Percentiles rank a stretch among this genome's conserved stretches.
These are phyloP conservation scores for Kluyveromyces aestuarii DNA, from an alignment of 805 yeast species.

Conservation along the genomic window DNA sequence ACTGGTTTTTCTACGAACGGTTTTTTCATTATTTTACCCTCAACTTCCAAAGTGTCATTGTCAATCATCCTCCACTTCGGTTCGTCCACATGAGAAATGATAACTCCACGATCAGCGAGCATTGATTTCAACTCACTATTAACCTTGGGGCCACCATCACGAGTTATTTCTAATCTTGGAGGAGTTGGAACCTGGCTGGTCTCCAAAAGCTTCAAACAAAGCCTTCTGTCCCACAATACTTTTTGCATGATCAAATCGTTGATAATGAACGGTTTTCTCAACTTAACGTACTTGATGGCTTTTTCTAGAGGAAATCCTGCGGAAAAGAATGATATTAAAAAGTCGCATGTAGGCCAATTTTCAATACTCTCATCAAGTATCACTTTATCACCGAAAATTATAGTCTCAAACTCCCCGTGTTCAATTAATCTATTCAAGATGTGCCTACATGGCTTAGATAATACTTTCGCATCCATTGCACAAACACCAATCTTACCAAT, in stretches of 20 bases:
- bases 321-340: conserved; percentile 86
- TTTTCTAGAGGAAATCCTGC: conserved; percentile 93
- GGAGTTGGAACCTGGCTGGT: conserved; percentile 88
- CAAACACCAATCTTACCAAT: conserved; percentile 96
- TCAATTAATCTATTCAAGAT: conserved; percentile 82
- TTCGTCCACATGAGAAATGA: conserved; percentile 38
- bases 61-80: conserved; percentile 83
- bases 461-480: conserved; percentile 96
- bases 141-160: conserved; percentile 95
- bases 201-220: conserved; percentile 71
- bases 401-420: conserved; percentile 92
- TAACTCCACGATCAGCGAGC: conserved; percentile 53
- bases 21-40: conserved; percentile 63
- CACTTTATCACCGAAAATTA: conserved; percentile 95
- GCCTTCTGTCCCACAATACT: conserved; percentile 93
- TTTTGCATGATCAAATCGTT: conserved; percentile 89
- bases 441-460: conserved; percentile 91
- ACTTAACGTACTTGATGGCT: conserved; percentile 82
- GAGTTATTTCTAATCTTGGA: conserved; percentile 71
- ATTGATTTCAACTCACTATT: conserved; percentile 57
- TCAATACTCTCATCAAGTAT: conserved; percentile 87
- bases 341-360: conserved; percentile 99
- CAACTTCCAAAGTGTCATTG: conserved; percentile 71
- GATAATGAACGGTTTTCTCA: conserved; percentile 81
- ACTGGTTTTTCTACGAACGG: conserved; percentile 99